These are phyloP conservation scores for Arctium lappa DNA, from an alignment of 129 eudicot species.

Conservation along the genomic window DNA sequence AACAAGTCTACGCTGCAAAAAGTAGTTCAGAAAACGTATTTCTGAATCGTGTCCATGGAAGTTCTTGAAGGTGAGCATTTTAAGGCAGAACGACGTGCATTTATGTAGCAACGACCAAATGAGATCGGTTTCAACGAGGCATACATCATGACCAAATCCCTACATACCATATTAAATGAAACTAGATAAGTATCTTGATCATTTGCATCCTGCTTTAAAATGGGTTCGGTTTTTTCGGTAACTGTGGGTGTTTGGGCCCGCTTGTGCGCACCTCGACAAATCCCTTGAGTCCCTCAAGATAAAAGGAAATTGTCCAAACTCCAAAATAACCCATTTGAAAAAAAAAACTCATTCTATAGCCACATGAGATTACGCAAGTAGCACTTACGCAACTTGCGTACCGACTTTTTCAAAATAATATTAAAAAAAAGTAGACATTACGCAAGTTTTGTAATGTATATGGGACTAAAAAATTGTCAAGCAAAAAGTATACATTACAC, in stretches of 20 bases:
- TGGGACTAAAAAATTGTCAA: too few relatives aligned
- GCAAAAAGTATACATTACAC: too few relatives aligned
- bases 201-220: background rate
- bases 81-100: slow-evolving; percentile 43
- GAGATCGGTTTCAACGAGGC: slow-evolving; percentile 32
- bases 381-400: too few relatives aligned
- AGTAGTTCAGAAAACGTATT: slow-evolving; percentile 35
- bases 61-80: slow-evolving; percentile 36
- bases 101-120: slow-evolving; percentile 28
- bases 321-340: too few relatives aligned
- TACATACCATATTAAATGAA: slow-evolving; percentile 15
- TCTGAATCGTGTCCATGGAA: slow-evolving; percentile 45
- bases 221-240: background rate
- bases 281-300: background rate
- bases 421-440: too few relatives aligned
- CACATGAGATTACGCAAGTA: too few relatives aligned
- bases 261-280: background rate
- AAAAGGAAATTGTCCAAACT: too few relatives aligned
- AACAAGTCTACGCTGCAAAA: slow-evolving; percentile 42
- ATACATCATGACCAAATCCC: slow-evolving; percentile 39
- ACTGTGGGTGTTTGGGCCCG: background rate
- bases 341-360: too few relatives aligned
- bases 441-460: too few relatives aligned
- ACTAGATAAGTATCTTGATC: slow-evolving; percentile 4
- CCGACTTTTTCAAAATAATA: too few relatives aligned